Percentiles rank a stretch among this genome's conserved stretches.
phyloP scores from a whole-genome alignment of 2,329 filamentous ascomycete genomes.

The Rhinocladiella similis region DNA sequence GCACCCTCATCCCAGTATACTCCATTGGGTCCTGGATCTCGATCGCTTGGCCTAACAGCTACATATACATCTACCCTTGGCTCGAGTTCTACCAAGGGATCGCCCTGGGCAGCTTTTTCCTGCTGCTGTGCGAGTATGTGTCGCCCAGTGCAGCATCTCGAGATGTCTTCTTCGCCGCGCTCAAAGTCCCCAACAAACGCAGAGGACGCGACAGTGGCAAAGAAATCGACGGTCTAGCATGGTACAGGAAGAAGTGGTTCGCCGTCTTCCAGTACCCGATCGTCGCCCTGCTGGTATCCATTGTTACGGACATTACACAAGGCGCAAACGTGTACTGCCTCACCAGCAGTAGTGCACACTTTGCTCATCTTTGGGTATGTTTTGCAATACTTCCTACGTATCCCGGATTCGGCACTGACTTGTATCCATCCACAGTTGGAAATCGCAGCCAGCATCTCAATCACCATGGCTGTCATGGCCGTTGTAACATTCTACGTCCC shows the following conservation, averaged over 20 bases:
- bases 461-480: slow-evolving; percentile 28
- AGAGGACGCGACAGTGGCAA: slow-evolving; percentile 29
- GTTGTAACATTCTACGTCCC: slow-evolving; percentile 33
- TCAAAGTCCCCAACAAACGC: slow-evolving; percentile 32
- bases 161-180: slow-evolving; percentile 39
- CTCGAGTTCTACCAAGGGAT: slow-evolving; percentile 42
- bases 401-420: background rate
- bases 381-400: background rate
- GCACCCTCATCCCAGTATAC: slow-evolving; percentile 43
- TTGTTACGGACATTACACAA: slow-evolving; percentile 36
- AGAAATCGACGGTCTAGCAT: slow-evolving; percentile 32
- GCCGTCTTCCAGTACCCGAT: slow-evolving; percentile 45
- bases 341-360: slow-evolving; percentile 34
- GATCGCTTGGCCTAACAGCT: slow-evolving; percentile 39
- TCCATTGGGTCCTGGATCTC: slow-evolving; percentile 42
- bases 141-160: slow-evolving; percentile 37
- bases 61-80: slow-evolving; percentile 44
- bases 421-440: background rate
- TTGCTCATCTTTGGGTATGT: slow-evolving; percentile 41
- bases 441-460: slow-evolving; percentile 27
- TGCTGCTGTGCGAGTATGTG: slow-evolving; percentile 47
- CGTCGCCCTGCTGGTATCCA: slow-evolving; percentile 28
- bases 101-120: slow-evolving; percentile 46
- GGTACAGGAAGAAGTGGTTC: slow-evolving; percentile 36
- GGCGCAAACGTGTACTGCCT: slow-evolving; percentile 34